Percentiles rank a stretch among this genome's conserved stretches.
Conservation (phyloP, 1,284 basidiomycete genomes). For the Vanrija humicola region DNA sequence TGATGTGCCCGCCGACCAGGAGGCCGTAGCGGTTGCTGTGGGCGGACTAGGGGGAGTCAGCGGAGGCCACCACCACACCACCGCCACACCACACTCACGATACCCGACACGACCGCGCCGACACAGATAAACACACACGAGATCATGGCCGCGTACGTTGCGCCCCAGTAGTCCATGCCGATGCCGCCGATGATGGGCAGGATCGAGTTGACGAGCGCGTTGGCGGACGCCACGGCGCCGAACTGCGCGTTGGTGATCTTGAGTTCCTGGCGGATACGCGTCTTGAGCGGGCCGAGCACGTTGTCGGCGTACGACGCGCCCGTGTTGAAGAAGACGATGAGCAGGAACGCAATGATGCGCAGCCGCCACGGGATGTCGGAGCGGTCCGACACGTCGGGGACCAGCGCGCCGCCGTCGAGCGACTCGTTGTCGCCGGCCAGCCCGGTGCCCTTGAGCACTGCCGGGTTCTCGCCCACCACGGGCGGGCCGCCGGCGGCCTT, state of each 20-base stretch:
- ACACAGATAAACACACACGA: conserved; percentile 37
- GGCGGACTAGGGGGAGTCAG: conserved; percentile 26
- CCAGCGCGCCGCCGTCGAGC: too few species aligned
- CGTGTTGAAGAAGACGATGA: conserved; percentile 39
- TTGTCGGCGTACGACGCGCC: conserved; percentile 31
- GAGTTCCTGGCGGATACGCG: conserved; percentile 39
- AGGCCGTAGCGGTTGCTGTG: conserved; percentile 29
- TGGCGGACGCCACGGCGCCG: conserved; percentile 45
- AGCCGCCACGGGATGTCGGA: conserved; percentile 10
- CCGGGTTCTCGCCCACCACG: too few species aligned
- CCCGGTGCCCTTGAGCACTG: too few species aligned
- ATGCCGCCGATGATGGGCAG: conserved; percentile 51
- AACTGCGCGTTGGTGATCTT: conserved; percentile 49
- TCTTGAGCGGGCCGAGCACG: conserved; percentile 44
- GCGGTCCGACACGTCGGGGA: too few species aligned
- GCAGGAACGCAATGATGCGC: conserved; percentile 23
- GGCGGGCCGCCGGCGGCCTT: too few species aligned
- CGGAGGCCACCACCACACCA: neutral
- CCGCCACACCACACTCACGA: conserved; percentile 13
- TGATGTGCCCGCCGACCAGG: conserved; percentile 28
- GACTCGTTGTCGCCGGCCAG: too few species aligned
- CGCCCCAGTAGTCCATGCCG: conserved; percentile 50
- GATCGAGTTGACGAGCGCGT: conserved; percentile 48
- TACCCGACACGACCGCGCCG: conserved; percentile 39
- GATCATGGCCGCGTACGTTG: conserved; percentile 34